phyloP scores from a whole-genome alignment of 495 filamentous ascomycete species.

The Aspergillus leporis region DNA sequence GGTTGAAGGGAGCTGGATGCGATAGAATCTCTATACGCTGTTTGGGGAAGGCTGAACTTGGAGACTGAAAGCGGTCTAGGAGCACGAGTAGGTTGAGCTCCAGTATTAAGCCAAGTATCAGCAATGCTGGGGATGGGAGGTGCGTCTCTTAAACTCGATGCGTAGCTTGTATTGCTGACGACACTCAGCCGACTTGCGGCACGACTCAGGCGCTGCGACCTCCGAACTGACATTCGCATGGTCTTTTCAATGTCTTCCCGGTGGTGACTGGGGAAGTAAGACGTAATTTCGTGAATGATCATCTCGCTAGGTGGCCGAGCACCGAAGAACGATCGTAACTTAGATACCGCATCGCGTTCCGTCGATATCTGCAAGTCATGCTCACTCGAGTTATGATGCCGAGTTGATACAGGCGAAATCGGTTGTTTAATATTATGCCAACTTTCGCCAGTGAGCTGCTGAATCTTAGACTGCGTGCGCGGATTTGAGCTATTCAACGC shows the following conservation, averaged over 20 bases:
- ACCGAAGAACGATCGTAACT: conserved; percentile 80
- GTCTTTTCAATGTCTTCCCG: conserved; percentile 92
- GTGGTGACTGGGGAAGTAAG: conserved; percentile 95
- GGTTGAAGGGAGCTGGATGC: conserved; percentile 85
- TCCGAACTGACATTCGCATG: conserved; percentile 83
- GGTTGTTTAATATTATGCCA: conserved; percentile 82
- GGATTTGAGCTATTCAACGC: conserved; percentile 61
- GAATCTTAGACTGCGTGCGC: conserved; percentile 73
- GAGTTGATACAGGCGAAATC: conserved; percentile 69
- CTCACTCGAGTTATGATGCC: conserved; percentile 59
- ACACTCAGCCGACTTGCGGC: conserved; percentile 90
- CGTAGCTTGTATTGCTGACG: conserved; percentile 89
- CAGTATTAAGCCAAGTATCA: conserved; percentile 78
- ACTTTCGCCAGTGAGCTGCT: conserved; percentile 80
- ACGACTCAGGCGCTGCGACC: conserved; percentile 86
- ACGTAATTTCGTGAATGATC: conserved; percentile 91
- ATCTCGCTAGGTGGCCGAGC: conserved; percentile 92
- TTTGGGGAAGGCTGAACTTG: conserved; percentile 57
- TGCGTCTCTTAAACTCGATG: conserved; percentile 80
- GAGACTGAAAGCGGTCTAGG: conserved; percentile 64
- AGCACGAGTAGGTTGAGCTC: conserved; percentile 39
- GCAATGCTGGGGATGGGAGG: conserved; percentile 97
- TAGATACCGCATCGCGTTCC: conserved; percentile 53
- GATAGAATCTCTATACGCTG: conserved; percentile 78
- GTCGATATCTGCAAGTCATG: conserved; percentile 41